Conservation (phyloP, 2,329 filamentous ascomycete genomes). For the Tolypocladium tundrense region DNA sequence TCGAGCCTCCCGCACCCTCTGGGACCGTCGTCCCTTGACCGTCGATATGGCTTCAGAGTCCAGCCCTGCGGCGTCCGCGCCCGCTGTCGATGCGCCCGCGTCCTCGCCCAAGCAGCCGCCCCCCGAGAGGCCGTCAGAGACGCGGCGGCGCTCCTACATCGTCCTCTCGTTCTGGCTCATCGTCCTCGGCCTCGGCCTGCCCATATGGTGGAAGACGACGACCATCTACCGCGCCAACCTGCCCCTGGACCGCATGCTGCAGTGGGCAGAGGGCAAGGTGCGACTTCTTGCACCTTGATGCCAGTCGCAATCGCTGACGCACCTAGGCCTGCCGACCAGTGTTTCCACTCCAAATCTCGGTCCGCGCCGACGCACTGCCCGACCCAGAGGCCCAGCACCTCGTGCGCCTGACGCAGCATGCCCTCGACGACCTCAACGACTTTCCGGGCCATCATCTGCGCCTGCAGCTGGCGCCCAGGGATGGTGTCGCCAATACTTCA, state of each 20-base stretch:
- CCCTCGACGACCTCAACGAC: conserved; percentile 77
- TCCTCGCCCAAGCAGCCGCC: conserved; percentile 42
- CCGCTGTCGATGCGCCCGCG: conserved; percentile 2
- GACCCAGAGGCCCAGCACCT: conserved; percentile 61
- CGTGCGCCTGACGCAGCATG: conserved; percentile 71
- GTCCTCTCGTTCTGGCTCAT: conserved; percentile 87
- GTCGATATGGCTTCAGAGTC: conserved; percentile 9
- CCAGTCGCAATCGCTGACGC: conserved; percentile 1
- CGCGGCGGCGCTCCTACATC: conserved; percentile 61
- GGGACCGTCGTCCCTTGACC: not conserved
- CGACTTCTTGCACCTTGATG: not conserved
- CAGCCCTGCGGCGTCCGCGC: conserved; percentile 7
- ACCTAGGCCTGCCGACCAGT: conserved; percentile 72
- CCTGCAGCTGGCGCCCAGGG: conserved; percentile 21
- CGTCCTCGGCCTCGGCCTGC: conserved; percentile 72
- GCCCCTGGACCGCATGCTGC: conserved; percentile 67
- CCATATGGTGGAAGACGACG: conserved; percentile 94
- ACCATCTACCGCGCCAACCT: conserved; percentile 80
- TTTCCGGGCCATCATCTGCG: conserved; percentile 77
- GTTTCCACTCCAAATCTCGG: conserved; percentile 73
- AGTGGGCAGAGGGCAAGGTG: conserved; percentile 1
- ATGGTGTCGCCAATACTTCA: not conserved
- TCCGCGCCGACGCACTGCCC: conserved; percentile 59
- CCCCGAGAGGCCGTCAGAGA: conserved; percentile 61
- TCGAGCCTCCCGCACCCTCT: not conserved